Evolutionary conservation across 2,329 filamentous ascomycete genomes (phyloP).

Genomic region (Byssoonygena ceratinophila): DNA sequence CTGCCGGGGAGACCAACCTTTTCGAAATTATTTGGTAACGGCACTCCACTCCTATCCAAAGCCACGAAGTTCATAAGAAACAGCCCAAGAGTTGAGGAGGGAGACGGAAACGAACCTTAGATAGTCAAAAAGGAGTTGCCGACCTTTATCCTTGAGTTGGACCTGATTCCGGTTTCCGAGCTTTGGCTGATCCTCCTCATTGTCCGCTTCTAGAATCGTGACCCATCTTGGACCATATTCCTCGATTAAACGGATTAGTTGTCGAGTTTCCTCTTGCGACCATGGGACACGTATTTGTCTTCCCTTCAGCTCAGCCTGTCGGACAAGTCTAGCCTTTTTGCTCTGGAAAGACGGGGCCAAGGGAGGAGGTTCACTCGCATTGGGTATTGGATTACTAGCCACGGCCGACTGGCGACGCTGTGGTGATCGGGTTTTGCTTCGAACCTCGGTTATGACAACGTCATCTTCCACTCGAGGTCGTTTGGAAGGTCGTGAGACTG

Average conservation of each 20-base stretch:
- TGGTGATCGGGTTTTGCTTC: not conserved
- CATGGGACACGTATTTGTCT: constrained; percentile 20
- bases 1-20: constrained; percentile 27
- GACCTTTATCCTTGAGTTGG: constrained; percentile 46
- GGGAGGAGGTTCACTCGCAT: too few species aligned
- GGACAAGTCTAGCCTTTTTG: not conserved
- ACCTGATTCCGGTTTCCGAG: constrained; percentile 40
- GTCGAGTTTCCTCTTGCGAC: constrained; percentile 32
- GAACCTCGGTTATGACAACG: not conserved
- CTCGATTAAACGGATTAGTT: constrained; percentile 42
- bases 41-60: constrained; percentile 2
- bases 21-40: constrained; percentile 38
- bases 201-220: constrained; percentile 33
- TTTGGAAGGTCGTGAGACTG: not conserved
- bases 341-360: not conserved
- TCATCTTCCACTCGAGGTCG: not conserved
- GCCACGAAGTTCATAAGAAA: not conserved
- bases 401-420: not conserved
- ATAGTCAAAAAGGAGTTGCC: constrained; percentile 38
- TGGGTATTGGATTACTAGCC: too few species aligned
- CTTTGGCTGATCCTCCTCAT: constrained; percentile 23
- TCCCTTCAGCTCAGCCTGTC: not conserved
- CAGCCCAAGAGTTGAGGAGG: not conserved
- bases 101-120: not conserved
- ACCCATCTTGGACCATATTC: constrained; percentile 40